Evolutionary conservation across 306 rosid genomes (phyloP).

Genomic region (Quercus variabilis): DNA sequence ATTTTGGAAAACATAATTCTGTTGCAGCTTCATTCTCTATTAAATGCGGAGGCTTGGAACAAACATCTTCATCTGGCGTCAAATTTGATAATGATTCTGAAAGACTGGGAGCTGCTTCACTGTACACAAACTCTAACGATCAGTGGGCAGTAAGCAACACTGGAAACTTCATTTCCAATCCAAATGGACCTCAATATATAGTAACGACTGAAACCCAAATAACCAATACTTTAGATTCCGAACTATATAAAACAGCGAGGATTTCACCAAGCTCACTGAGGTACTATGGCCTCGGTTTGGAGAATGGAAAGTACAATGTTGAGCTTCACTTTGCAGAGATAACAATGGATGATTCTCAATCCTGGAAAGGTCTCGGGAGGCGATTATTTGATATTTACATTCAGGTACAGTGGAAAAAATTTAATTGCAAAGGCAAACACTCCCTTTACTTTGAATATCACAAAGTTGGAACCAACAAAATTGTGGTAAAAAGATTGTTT

Average conservation of each 20-base stretch:
- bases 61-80: conserved; percentile 23
- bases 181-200: conserved; percentile 25
- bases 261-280: conserved; percentile 37
- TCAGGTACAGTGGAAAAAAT: conserved; percentile 24
- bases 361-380: conserved; percentile 42
- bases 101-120: conserved; percentile 28
- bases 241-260: conserved; percentile 33
- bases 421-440: background rate
- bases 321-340: conserved; percentile 44
- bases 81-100: conserved; percentile 27
- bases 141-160: conserved; percentile 32
- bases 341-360: conserved; percentile 25
- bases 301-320: conserved; percentile 22
- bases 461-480: background rate
- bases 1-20: background rate
- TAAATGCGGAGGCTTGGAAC: conserved; percentile 29
- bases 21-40: conserved; percentile 35
- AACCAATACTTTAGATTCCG: conserved; percentile 26
- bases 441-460: background rate
- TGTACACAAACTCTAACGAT: conserved; percentile 10
- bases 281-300: conserved; percentile 32
- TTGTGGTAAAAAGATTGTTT: background rate
- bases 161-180: conserved; percentile 27
- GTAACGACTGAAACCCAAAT: conserved; percentile 28
- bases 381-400: conserved; percentile 38